phyloP scores from a whole-genome alignment of 164 flowering plant species.

The Dillenia suffruticosa region DNA sequence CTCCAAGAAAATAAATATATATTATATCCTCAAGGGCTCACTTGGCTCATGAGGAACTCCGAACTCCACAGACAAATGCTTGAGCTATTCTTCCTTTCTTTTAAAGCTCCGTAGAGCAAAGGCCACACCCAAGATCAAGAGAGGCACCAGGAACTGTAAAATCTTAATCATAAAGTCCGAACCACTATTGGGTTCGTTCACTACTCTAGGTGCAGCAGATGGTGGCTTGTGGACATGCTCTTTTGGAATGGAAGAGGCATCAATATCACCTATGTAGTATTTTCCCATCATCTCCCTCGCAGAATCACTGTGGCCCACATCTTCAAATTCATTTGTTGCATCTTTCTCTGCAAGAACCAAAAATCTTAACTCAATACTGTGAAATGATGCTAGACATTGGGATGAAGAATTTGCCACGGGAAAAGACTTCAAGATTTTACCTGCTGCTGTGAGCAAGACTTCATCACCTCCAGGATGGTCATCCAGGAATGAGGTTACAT shows the following conservation, averaged over 20 bases:
- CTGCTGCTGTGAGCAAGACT: constrained; percentile 72
- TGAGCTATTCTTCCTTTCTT: constrained; percentile 46
- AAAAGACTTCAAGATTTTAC: constrained; percentile 23
- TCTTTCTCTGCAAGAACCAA: constrained; percentile 63
- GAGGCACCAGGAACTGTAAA: constrained; percentile 78
- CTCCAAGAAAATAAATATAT: no score
- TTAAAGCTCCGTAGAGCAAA: constrained; percentile 63
- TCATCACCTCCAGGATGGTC: constrained; percentile 96
- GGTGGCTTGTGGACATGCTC: constrained; percentile 43
- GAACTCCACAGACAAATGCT: no score
- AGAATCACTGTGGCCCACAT: constrained; percentile 84
- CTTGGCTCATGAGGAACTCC: no score
- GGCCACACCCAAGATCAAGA: constrained; percentile 79
- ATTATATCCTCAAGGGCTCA: no score
- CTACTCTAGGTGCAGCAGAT: constrained; percentile 15
- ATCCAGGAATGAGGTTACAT: constrained; percentile 84
- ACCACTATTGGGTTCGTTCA: constrained; percentile 48
- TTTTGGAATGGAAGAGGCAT: constrained; percentile 52
- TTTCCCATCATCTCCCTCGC: constrained; percentile 78
- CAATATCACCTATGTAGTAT: constrained; percentile 77
- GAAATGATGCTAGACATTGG: neutral
- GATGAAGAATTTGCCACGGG: neutral
- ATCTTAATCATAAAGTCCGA: constrained; percentile 63
- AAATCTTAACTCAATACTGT: neutral
- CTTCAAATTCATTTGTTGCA: constrained; percentile 89